Conservation (phyloP, 2,329 filamentous ascomycete species). For the Diaporthe sp. region DNA sequence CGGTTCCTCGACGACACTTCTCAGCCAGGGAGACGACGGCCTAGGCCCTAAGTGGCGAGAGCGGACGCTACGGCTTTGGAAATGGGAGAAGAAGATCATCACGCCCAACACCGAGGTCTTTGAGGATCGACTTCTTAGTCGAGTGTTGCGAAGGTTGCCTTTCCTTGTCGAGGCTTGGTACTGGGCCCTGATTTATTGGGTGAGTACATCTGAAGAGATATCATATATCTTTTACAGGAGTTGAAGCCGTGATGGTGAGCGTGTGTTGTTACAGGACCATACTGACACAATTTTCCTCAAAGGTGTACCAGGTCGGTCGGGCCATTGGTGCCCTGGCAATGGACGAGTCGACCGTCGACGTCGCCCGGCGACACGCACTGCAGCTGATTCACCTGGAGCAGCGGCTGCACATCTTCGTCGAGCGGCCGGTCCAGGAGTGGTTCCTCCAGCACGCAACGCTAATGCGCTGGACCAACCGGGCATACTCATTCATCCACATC, state of each 20-base stretch:
- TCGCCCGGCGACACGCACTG: constrained; percentile 75
- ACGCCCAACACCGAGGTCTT: constrained; percentile 73
- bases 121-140: constrained; percentile 68
- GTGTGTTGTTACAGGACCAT: neutral
- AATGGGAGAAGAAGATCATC: constrained; percentile 57
- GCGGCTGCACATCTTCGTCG: constrained; percentile 71
- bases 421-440: constrained; percentile 69
- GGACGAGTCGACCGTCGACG: constrained; percentile 73
- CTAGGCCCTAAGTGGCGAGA: constrained; percentile 36
- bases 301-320: constrained; percentile 81
- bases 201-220: constrained; percentile 51
- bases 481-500: constrained; percentile 83
- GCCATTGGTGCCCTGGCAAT: constrained; percentile 78
- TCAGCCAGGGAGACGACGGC: constrained; percentile 33
- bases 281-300: neutral
- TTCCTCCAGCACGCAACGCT: constrained; percentile 61
- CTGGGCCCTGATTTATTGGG: constrained; percentile 82
- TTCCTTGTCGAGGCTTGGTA: constrained; percentile 83
- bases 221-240: neutral
- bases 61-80: constrained; percentile 49
- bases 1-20: constrained; percentile 40
- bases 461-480: constrained; percentile 77
- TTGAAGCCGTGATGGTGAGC: too few species aligned
- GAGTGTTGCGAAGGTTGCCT: constrained; percentile 73
- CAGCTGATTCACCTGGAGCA: constrained; percentile 76